A percentile compares a stretch with the other conserved stretches of the same genome.
Evolutionary conservation across 768 basidiomycete species (phyloP).

Genomic region (Kondoa subrosea): DNA sequence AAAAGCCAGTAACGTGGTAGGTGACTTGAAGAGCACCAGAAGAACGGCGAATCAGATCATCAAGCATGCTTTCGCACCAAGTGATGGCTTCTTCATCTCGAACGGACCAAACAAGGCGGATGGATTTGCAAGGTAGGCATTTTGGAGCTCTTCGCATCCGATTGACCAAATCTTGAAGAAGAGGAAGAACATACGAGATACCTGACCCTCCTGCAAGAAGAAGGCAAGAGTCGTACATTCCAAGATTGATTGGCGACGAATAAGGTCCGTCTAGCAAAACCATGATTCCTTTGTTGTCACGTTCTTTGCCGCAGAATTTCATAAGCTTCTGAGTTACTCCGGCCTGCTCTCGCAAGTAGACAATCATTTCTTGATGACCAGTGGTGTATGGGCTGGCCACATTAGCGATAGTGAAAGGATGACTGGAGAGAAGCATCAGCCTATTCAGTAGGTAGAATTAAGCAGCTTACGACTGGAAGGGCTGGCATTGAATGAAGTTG

Average conservation of each 20-base stretch:
- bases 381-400: slow-evolving; percentile 10
- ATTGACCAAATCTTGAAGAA: not conserved
- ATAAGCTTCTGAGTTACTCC: slow-evolving; percentile 11
- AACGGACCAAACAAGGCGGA: not conserved
- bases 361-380: slow-evolving; percentile 13
- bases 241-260: slow-evolving; percentile 21
- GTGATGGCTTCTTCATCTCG: not conserved
- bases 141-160: not conserved
- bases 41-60: not conserved
- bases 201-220: slow-evolving; percentile 26
- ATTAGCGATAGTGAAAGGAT: slow-evolving; percentile 28
- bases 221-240: slow-evolving; percentile 16
- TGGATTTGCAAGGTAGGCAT: too few species aligned
- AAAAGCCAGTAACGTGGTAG: too few species aligned
- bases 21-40: not conserved
- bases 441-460: not conserved
- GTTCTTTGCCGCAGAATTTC: not conserved
- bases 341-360: slow-evolving; percentile 14
- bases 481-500: slow-evolving; percentile 25
- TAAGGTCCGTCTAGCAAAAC: slow-evolving; percentile 29
- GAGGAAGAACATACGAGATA: slow-evolving; percentile 14
- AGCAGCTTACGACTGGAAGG: slow-evolving; percentile 21
- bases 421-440: not conserved
- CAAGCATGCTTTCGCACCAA: not conserved
- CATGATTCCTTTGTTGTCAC: slow-evolving; percentile 16